Base-by-base conservation (phyloP, 768 basidiomycete genomes). In the Boletus vinaceobasis region DNA sequence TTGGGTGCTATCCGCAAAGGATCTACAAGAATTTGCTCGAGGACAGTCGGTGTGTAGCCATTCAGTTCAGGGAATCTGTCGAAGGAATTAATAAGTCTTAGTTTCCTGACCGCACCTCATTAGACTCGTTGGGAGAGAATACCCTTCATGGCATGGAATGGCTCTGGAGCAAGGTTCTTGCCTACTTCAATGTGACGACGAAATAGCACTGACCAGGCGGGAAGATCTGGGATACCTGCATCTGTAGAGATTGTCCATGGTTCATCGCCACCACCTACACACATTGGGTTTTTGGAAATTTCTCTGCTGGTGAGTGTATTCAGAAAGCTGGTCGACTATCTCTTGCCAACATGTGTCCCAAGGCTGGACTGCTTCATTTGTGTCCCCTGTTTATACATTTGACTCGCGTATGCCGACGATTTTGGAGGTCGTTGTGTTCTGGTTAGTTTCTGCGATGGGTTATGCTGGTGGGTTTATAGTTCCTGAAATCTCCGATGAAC, bases 331-430 rank as follows among this genome's bases (percentile, higher is more conserved):
- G n/a, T 19, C 23, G 29, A 21, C 2, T 29, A 26, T 17, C 11
- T 15, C 39, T 43, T 54, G 27, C 54, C 26, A 32, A 65, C 51
- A 19, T 26, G 35, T 48, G 31, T 43, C 35, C 19, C 58, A 50
- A 86, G 84, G 80, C 21, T 79, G 81, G 77, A 79, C 76, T 2
- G 67, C 75, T 31, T 82, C 77, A 4, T 84, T 79, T 50, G 77
- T 82, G 17, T 77, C 80, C 3, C 68, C 72, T 32, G 71, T 81
- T 26, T 79, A 77, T 60, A 54, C 65, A 14, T 75, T 70, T 57
- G 69, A 80, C 60, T 60, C 70, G 23, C 56, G 60, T 43, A 65
- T 64, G 14, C 83, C 82, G n/a, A 77, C 79, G 13, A 71, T 85
- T 44, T 59, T 80, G 50, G 79, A 84, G 65, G 69, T 73, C 55